Conservation (phyloP, 306 rosid species). For the Purshia tridentata region DNA sequence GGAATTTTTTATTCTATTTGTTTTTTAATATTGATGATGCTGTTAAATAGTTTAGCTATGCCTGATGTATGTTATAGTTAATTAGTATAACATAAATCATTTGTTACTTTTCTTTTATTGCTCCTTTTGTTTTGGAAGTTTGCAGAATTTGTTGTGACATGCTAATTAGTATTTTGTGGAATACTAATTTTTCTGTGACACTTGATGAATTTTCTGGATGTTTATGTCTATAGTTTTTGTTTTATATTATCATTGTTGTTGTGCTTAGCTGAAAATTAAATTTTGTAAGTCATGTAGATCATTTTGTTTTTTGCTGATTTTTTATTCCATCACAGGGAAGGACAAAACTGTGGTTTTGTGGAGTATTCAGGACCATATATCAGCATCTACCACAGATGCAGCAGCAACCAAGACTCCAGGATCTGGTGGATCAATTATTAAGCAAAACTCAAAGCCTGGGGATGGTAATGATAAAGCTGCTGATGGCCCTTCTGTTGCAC, state of each 20-base stretch:
- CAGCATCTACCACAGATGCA: conserved; percentile 64
- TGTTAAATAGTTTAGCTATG: neutral
- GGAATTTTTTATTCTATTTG: neutral
- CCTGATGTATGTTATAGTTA: neutral
- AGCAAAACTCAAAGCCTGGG: conserved; percentile 58
- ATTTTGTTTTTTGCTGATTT: neutral
- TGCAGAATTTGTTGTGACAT: neutral
- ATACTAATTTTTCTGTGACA: neutral
- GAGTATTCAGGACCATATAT: conserved; percentile 96
- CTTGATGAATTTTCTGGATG: neutral
- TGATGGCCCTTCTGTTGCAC: conserved; percentile 89
- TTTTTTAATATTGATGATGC: neutral
- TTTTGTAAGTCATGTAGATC: neutral
- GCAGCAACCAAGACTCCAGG: conserved; percentile 46
- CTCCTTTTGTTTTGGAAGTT: neutral
- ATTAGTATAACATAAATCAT: too few relatives aligned
- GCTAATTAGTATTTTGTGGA: neutral
- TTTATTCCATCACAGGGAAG: conserved; percentile 61
- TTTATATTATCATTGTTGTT: neutral
- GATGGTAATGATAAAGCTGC: conserved; percentile 69
- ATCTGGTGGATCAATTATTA: conserved; percentile 76
- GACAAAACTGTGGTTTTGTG: conserved; percentile 94
- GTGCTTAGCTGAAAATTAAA: neutral
- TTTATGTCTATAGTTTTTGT: neutral
- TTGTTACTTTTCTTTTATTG: neutral